Conservation (phyloP, 1,284 basidiomycete genomes). For the Fistulinella cinereoalba region DNA sequence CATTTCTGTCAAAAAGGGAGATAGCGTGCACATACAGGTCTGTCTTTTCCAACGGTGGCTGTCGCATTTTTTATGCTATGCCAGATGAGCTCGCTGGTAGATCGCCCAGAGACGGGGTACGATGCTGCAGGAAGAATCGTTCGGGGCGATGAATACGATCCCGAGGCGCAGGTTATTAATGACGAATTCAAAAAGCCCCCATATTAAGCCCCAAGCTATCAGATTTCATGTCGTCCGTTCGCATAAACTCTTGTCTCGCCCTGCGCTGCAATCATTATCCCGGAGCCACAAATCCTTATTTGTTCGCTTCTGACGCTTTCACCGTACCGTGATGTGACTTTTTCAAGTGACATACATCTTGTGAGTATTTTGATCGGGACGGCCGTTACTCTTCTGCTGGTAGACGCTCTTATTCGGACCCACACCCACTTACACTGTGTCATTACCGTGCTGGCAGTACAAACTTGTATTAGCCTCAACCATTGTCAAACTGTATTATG, state of each 20-base stretch:
- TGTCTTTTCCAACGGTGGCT: slow-evolving; percentile 2
- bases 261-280: neutral
- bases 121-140: slow-evolving; percentile 50
- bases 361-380: neutral
- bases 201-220: slow-evolving; percentile 47
- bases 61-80: too few species aligned
- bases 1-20: slow-evolving; percentile 36
- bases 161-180: slow-evolving; percentile 54
- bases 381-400: neutral
- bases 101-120: slow-evolving; percentile 45
- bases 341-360: neutral
- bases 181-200: slow-evolving; percentile 63
- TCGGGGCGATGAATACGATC: slow-evolving; percentile 45
- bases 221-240: neutral
- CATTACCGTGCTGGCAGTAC: too few species aligned
- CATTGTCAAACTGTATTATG: too few species aligned
- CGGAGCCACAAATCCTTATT: neutral
- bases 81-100: slow-evolving; percentile 60
- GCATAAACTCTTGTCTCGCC: neutral
- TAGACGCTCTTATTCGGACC: neutral
- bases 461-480: too few species aligned
- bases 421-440: neutral
- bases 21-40: slow-evolving; percentile 53
- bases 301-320: neutral
- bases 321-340: too few species aligned